Evolutionary conservation across 2,329 filamentous ascomycete species (phyloP), one percentile per base, ranked within the genome.

Genomic region (Westerdykella aurantiaca): DNA sequence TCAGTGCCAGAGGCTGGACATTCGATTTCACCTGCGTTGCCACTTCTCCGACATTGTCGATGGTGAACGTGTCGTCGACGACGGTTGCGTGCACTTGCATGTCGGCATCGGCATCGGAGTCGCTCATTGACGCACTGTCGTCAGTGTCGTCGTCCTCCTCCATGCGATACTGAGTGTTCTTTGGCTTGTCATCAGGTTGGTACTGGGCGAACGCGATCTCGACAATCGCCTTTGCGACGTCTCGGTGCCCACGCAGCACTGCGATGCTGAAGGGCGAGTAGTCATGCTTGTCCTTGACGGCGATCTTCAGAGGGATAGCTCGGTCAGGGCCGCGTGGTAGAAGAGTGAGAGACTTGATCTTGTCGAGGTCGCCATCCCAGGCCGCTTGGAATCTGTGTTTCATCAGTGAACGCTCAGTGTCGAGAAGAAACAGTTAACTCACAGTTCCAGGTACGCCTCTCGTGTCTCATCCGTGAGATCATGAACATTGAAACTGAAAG

Each of bases 41-140:
- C 4, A 85, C 72, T 50, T 86, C 78, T 0, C 85, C 85, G 45
- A 93, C 75, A 52, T 88, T 81, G 13, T 93, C 85, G 41, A 91
- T 77, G 0, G 87, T 93, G 60, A 86, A 87, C 31, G 77, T 72
- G 11, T 83, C 78, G 51, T 84, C 78, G 22, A 88, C 69, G 34
- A 82, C 71, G 46, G 83, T 76, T 13, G 74, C 57, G 18, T 64
- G 61, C 6, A 68, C 56, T n/a, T 63, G 63, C 5, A 70, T 42
- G 33, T 60, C 18, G 18, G 18, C 53, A 13, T 38, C 45, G 10
- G 47, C 25, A 23, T 51, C 46, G 23, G 39, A 46, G 16, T 45
- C 45, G 29, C 55, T 52, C 48, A 35, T 54, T 21, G 18, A 21
- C 18, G 18, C 49, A 33, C 51, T 56, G 5, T 69, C 68, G 6